Evolutionary conservation across 306 rosid genomes (phyloP).

Genomic region (Citrullus amarus): DNA sequence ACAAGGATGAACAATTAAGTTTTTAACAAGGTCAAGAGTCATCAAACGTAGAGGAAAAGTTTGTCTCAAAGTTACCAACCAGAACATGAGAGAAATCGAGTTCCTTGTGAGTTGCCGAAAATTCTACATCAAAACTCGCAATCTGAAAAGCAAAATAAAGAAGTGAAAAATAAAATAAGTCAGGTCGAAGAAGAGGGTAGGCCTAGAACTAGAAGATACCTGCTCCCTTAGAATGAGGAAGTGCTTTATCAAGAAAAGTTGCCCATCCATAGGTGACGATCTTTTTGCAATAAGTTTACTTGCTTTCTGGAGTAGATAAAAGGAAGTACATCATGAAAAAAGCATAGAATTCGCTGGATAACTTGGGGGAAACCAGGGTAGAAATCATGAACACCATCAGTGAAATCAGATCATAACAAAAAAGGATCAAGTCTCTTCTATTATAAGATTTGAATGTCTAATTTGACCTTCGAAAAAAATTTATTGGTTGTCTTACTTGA

Average conservation of each 20-base stretch:
- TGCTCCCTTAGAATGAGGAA: conserved; percentile 92
- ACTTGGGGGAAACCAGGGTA: not conserved
- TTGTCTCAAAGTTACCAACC: conserved; percentile 49
- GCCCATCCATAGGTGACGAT: conserved; percentile 92
- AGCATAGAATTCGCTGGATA: not conserved
- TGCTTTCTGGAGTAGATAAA: conserved; percentile 59
- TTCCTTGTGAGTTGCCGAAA: conserved; percentile 93
- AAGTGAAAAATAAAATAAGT: not conserved
- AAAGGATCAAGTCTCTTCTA: not conserved
- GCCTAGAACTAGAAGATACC: conserved; percentile 28
- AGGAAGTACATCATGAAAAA: conserved; percentile 18
- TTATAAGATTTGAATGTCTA: not conserved
- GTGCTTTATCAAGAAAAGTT: conserved; percentile 91
- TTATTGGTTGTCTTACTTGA: conserved; percentile 41
- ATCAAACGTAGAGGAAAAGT: conserved; percentile 10
- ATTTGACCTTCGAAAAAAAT: not conserved
- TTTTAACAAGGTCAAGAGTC: not conserved
- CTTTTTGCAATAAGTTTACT: conserved; percentile 81
- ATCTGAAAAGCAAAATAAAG: conserved; percentile 45
- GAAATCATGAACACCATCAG: not conserved
- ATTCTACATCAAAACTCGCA: conserved; percentile 86
- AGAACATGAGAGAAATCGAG: conserved; percentile 97
- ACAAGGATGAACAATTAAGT: not conserved
- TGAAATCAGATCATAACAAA: not conserved
- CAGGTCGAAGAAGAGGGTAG: conserved; percentile 7